Base-by-base conservation (phyloP, 192 early-diverging fungal species). In the Pilaira anomala region DNA sequence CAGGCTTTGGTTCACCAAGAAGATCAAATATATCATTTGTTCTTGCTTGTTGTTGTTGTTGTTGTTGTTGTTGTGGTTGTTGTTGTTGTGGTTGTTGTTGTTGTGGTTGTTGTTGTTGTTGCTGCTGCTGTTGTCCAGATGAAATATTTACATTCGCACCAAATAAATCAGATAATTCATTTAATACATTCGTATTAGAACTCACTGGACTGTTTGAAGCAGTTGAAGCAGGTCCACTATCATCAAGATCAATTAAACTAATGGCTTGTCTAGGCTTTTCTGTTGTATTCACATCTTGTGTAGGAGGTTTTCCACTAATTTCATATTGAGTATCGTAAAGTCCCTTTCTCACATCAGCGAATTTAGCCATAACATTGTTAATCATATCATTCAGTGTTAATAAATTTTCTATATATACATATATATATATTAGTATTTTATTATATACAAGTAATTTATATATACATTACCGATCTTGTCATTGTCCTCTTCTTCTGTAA, bases 321-420 rank as follows among this genome's bases (percentile, higher is more conserved):
- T 68, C 72, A 51, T 70, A 71, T 22, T 49, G 70, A 57, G 50
- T 78, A 42, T 75, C 68, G 14, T 75, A 71, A 21, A 79, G 71
- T 19, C 83, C 83, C 26, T 71, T 74, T 67, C 70, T 73, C 21
- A 80, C 70, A 53, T 85, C 80, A n/a, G 65, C 71, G 52, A 90
- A 89, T 64, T 90, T 90, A 42, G 81, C 80, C 13, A 93, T 69
- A 0, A 88, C 92, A 39, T 76, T 87, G 69, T 92, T 93, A 58
- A 95, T 84, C 52, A 88, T 73, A 62, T 93, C 91, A 53, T 93
- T 91, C 48, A 92, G 60, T 14, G 74, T 74, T 44, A 92, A 68
- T 9, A 92, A 59, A 13, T 81, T 83, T 19, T 88, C 91, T 87
- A 73, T 1, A 18, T 6, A 62, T 9, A 29, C 46, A 45, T 6